Base-by-base conservation (phyloP, 768 basidiomycete genomes). In the Trametes elegans region DNA sequence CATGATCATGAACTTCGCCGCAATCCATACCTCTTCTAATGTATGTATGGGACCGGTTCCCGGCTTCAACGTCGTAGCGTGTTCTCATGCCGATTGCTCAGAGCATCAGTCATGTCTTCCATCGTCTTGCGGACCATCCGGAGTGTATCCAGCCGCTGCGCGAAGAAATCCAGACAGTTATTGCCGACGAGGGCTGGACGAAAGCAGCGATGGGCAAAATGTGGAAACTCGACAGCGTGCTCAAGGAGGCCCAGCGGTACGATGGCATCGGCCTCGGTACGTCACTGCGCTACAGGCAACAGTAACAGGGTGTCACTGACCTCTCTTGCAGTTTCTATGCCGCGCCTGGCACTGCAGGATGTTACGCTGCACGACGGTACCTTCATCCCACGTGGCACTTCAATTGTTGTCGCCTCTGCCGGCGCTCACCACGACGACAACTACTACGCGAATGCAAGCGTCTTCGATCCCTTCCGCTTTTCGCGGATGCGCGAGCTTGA, bases 221-320 rank as follows among this genome's bases (percentile, higher is more conserved):
- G 61, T 53, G 53, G 39, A 70, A 68, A 49, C 45, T 70, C 14
- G 71, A 73, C 48, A 72, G 68, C 29, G 69, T 74, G 46, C 42
- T 71, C 29, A 66, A 62, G 32, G 71, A 71, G 42, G 57, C 62
- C 9, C 56, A 66, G 26, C 49, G 70, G 14, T 42, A 59, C 23
- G 55, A 53, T 9, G 63, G 64, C 0, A 59, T 66, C 27, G 45
- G 48, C 39, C 24, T 40, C 18, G 40, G 49, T 58, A 21, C 21
- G 58, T 47, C 9, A n/a, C 9, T n/a, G 34, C 9, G 4, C 11
- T 13, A n/a, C 10, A n/a, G 13, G 11, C 13, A 35, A 4, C 9
- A 10, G 13, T 11, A 3, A 1, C 14, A 2, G 6, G 10, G 24
- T 19, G 14, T 45, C n/a, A 27, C 18, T 26, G 3, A 39, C n/a